phyloP scores from a whole-genome alignment of 169 alveolate species.

The Plasmodium relictum region DNA sequence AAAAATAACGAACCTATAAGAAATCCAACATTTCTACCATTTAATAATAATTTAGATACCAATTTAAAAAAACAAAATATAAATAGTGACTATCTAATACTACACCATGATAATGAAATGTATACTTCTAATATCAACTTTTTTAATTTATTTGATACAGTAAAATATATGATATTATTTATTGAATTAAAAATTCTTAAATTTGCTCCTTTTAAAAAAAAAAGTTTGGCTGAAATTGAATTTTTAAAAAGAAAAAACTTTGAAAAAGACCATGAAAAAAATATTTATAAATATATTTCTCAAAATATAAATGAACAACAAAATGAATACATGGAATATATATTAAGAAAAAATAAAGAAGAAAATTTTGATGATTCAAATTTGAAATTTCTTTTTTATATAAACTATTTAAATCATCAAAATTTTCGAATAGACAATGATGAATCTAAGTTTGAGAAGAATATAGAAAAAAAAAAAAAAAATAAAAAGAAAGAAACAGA shows the following conservation, averaged over 20 bases:
- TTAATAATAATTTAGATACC: conserved; percentile 9
- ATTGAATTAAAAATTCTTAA: conserved; percentile 34
- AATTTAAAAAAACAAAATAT: conserved; percentile 30
- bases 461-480: not conserved
- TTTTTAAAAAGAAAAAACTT: conserved; percentile 52
- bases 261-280: conserved; percentile 49
- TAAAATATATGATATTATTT: conserved; percentile 28
- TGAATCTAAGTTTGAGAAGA: not conserved
- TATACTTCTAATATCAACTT: not conserved
- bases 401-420: conserved; percentile 28
- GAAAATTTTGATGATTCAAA: conserved; percentile 36
- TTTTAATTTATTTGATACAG: not conserved
- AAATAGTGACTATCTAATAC: not conserved
- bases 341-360: conserved; percentile 19
- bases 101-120: not conserved
- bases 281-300: conserved; percentile 40
- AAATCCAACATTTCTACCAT: not conserved
- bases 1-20: not conserved
- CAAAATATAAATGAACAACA: conserved; percentile 35
- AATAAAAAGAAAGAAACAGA: not conserved
- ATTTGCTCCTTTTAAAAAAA: conserved; percentile 33
- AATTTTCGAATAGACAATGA: not conserved
- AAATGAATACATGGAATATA: conserved; percentile 1
- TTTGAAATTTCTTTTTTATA: conserved; percentile 29
- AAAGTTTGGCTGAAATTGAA: conserved; percentile 29